Evolutionary conservation across 192 early-diverging fungal species (phyloP).

Genomic region (Jimgerdemannia flammicorona): DNA sequence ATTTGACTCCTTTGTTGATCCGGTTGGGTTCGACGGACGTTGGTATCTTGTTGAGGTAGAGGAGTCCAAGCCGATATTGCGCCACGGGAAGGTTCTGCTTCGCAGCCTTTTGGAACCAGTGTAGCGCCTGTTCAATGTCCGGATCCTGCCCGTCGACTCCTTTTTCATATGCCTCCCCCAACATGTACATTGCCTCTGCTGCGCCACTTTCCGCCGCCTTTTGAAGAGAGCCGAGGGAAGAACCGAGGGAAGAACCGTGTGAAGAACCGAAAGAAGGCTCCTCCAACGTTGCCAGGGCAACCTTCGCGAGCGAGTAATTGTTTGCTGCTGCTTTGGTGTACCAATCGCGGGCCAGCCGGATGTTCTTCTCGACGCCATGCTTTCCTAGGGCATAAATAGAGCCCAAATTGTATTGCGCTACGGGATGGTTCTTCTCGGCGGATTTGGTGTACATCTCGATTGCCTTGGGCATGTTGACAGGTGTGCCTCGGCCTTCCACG

Average conservation of each 20-base stretch:
- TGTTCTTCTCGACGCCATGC: background rate
- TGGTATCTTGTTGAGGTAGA: background rate
- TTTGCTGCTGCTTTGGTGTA: background rate
- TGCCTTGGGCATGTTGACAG: background rate
- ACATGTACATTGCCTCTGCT: background rate
- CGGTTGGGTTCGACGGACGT: background rate
- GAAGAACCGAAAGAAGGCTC: background rate
- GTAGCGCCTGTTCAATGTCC: background rate
- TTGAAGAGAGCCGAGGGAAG: background rate
- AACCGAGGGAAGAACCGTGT: background rate
- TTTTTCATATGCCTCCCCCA: background rate
- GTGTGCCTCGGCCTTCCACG: background rate
- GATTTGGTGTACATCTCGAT: background rate
- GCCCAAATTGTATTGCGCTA: background rate
- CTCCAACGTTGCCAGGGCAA: background rate
- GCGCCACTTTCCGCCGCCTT: background rate
- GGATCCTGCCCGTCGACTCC: background rate
- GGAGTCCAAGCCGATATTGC: background rate
- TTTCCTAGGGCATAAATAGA: background rate
- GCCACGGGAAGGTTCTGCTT: background rate
- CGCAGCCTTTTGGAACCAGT: background rate
- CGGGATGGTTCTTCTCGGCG: background rate
- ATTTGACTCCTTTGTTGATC: background rate
- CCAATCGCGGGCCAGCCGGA: background rate
- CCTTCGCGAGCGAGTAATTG: background rate